Evolutionary conservation across 1,139 yeast species (phyloP), one percentile per base, ranked within the genome.

Genomic region (Neolecta irregularis): DNA sequence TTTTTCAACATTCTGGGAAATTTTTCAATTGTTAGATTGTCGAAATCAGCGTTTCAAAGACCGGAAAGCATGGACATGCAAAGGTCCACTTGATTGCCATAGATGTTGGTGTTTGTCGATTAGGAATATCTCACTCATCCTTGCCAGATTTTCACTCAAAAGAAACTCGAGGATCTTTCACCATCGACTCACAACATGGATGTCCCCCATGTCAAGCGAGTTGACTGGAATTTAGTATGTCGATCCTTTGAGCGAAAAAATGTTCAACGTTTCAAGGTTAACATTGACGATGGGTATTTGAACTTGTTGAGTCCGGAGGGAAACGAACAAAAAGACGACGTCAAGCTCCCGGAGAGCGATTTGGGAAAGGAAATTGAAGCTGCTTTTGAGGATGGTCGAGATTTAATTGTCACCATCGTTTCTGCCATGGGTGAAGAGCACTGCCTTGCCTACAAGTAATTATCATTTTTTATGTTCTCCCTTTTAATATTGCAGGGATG

Each of bases 11-110:
- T 5, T 12, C 5, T 6, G 7, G 24, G n/a, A 3, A 13, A 33
- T 12, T 13, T 12, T n/a, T 8, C 18, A 12, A 6, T 16, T 23
- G 11, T 24, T 25, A 43, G 78, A 88, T 88, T 65, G 91, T 88
- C 57, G 98, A 88, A 65, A 88, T 88, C 98, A 88, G 98, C 48
- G 88, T 98, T 60, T 88, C 98, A 60, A 88, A 88, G 79, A 88
- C 98, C 56, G 98, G 98, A 71, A 88, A 88, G 95, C 98, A 88
- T 78, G 98, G 98, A 69, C 98, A 88, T 88, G 98, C 98, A 64
- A 88, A 88, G 76, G 98, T 88, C 66, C 96, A 88, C 69, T 75
- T 88, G 70, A 95, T 88, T 52, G 96, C 96, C 63, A 75, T 78
- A 56, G 98, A 88, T 65, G 38, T 37, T 21, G 11, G 28, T 37